Conservation (phyloP, 805 yeast species). For the Candida xiaguanensis region DNA sequence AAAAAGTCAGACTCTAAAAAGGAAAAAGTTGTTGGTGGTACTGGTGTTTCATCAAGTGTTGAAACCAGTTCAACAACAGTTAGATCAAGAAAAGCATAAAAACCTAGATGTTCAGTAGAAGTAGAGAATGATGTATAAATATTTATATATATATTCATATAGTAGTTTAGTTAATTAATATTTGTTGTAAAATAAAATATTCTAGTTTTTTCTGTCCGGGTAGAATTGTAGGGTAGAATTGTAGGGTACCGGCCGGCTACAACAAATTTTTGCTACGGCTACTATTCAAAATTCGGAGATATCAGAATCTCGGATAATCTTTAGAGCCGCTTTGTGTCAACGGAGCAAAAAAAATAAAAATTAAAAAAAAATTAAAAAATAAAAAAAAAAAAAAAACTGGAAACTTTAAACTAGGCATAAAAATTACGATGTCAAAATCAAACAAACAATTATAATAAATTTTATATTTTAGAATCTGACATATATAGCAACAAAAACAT, state of each 20-base stretch:
- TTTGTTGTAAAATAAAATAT: too few species aligned
- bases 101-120: too few species aligned
- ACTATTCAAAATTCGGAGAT: background rate
- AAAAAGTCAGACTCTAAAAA: slow-evolving; percentile 11
- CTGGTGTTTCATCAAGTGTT: slow-evolving; percentile 10
- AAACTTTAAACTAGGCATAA: too few species aligned
- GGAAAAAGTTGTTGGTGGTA: slow-evolving; percentile 11
- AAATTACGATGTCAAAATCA: too few species aligned
- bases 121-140: too few species aligned
- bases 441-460: too few species aligned
- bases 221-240: background rate
- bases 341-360: background rate
- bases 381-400: background rate
- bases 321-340: background rate
- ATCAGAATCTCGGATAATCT: background rate
- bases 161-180: too few species aligned
- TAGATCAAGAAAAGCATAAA: slow-evolving; percentile 34
- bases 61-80: slow-evolving; percentile 16
- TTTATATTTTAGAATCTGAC: too few species aligned
- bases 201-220: too few species aligned
- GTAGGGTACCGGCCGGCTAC: background rate
- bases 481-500: too few species aligned
- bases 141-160: too few species aligned
- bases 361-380: too few species aligned
- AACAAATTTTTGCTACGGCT: background rate